Conservation (phyloP, 208 protist species). For the Leptomonas pyrrhocoris region DNA sequence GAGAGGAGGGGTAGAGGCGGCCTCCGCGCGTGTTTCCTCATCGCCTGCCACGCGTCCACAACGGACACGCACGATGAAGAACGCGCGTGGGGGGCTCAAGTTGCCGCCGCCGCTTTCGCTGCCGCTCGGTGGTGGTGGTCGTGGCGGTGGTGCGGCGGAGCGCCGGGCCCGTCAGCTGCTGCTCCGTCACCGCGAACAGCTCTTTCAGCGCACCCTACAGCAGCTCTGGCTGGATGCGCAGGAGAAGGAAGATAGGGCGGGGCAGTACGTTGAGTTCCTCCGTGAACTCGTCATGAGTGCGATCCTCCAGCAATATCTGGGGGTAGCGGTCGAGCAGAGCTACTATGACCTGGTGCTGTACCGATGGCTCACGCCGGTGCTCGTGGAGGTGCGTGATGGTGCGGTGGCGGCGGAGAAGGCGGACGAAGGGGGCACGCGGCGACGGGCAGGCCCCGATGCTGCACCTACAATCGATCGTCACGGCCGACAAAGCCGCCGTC, state of each 20-base stretch:
- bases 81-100: neutral
- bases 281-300: slow-evolving; percentile 45
- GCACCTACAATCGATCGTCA: too few species aligned
- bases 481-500: too few species aligned
- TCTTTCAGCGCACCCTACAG: slow-evolving; percentile 11
- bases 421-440: neutral
- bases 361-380: slow-evolving; percentile 40
- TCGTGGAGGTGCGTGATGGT: slow-evolving; percentile 2
- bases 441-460: too few species aligned
- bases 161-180: neutral
- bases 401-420: neutral
- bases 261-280: slow-evolving; percentile 50
- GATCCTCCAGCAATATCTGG: slow-evolving; percentile 62
- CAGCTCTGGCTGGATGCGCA: slow-evolving; percentile 31
- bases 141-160: slow-evolving; percentile 16
- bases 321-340: slow-evolving; percentile 47
- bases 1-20: neutral
- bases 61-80: neutral
- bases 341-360: slow-evolving; percentile 51
- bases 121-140: too few species aligned
- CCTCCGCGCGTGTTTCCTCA: neutral
- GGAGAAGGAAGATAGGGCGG: slow-evolving; percentile 43
- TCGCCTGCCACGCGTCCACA: neutral
- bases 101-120: neutral
- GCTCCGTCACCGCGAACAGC: neutral